These are phyloP conservation scores for Gliomastix tumulicola DNA, from an alignment of 2,329 filamentous ascomycete genomes.

Conservation along the genomic window DNA sequence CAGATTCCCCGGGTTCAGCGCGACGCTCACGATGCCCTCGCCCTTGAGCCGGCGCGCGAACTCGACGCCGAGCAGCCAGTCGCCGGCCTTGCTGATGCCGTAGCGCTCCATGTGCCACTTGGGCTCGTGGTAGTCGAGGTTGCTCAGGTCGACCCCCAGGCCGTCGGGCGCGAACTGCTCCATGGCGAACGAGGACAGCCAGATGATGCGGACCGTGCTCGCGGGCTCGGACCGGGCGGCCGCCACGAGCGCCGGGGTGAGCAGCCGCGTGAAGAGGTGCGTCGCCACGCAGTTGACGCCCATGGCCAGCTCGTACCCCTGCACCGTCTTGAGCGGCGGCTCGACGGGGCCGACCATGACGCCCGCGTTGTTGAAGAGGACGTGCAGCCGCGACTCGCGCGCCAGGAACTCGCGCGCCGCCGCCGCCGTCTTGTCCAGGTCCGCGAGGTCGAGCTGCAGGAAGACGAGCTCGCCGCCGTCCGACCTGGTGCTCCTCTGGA, in stretches of 20 bases:
- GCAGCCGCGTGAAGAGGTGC: conserved; percentile 26
- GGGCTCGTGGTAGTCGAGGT: conserved; percentile 12
- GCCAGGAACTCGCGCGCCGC: conserved; percentile 13
- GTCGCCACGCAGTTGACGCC: conserved; percentile 27
- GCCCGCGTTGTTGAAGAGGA: conserved; percentile 31
- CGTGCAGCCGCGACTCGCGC: conserved; percentile 19
- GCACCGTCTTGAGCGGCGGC: conserved; percentile 4
- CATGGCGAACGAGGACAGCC: conserved; percentile 5
- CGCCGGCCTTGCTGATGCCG: conserved; percentile 13
- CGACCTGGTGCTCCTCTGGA: conserved; percentile 20
- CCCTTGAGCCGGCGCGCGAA: conserved; percentile 12
- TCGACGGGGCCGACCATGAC: conserved; percentile 15
- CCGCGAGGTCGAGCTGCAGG: conserved; percentile 29
- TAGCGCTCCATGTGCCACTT: conserved; percentile 9
- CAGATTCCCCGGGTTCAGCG: conserved; percentile 27
- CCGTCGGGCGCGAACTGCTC: conserved; percentile 6
- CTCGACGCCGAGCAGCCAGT: conserved; percentile 12
- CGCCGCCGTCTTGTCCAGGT: conserved; percentile 19
- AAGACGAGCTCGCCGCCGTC: conserved; percentile 27
- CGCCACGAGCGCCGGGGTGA: conserved; percentile 24
- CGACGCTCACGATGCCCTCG: conserved; percentile 12
- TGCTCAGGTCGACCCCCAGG: conserved; percentile 11
- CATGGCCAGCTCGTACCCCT: conserved; percentile 23
- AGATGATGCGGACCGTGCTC: conserved; percentile 13
- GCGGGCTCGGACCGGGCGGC: conserved; percentile 11